These are phyloP conservation scores for Aureobasidium sp. DNA, from an alignment of 2,329 filamentous ascomycete genomes.

Conservation along the genomic window DNA sequence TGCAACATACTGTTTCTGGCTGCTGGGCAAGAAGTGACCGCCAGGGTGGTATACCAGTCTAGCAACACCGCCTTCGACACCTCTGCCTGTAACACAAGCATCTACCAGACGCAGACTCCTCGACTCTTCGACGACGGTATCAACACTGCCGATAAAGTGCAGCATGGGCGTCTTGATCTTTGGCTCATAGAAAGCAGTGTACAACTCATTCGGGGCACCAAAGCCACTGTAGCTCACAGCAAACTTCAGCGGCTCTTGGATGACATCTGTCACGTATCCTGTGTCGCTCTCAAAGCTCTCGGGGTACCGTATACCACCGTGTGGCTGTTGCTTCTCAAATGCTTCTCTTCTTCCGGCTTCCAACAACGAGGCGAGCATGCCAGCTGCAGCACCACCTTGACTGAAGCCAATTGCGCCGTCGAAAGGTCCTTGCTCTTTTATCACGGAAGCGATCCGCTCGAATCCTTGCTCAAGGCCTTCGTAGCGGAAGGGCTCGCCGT, in stretches of 20 bases:
- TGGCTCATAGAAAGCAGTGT: slow-evolving; percentile 66
- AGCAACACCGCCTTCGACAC: slow-evolving; percentile 25
- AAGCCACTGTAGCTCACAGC: slow-evolving; percentile 73
- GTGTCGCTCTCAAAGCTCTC: slow-evolving; percentile 34
- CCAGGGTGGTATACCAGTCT: slow-evolving; percentile 68
- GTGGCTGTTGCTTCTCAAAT: slow-evolving; percentile 34
- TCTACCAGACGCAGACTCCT: slow-evolving; percentile 60
- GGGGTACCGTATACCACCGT: slow-evolving; percentile 45
- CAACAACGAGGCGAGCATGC: slow-evolving; percentile 62
- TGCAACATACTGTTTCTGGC: slow-evolving; percentile 71
- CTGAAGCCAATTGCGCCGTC: slow-evolving; percentile 77
- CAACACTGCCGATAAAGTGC: slow-evolving; percentile 74
- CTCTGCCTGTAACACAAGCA: slow-evolving; percentile 45
- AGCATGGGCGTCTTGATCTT: slow-evolving; percentile 66
- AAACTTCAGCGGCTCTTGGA: slow-evolving; percentile 56
- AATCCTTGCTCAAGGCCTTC: slow-evolving; percentile 62
- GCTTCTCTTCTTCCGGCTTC: slow-evolving; percentile 45
- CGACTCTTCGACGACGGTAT: slow-evolving; percentile 78
- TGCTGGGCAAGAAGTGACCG: slow-evolving; percentile 75
- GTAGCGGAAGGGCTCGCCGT: slow-evolving; percentile 49
- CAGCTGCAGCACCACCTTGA: slow-evolving; percentile 67
- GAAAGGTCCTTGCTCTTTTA: slow-evolving; percentile 57
- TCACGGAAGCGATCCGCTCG: slow-evolving; percentile 48
- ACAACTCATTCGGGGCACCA: slow-evolving; percentile 47
- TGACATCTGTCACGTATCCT: slow-evolving; percentile 25